A percentile compares a stretch with the other conserved stretches of the same genome.
phyloP scores from a whole-genome alignment of 345 rosid genomes.

The Physaria fendleri region DNA sequence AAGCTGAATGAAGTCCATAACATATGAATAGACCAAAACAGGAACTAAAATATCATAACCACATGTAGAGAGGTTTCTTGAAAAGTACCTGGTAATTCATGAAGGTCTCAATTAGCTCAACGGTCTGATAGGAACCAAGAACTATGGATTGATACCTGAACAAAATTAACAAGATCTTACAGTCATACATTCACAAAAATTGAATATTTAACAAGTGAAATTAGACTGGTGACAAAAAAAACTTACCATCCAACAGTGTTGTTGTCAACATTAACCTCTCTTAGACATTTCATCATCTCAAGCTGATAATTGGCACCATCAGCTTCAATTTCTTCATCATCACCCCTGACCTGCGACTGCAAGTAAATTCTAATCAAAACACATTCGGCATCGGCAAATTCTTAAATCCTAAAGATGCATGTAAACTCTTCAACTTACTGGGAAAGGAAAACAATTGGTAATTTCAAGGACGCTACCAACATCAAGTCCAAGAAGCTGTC shows the following conservation, averaged over 20 bases:
- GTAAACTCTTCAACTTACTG: constrained; percentile 37
- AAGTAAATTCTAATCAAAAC: background rate
- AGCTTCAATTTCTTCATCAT: constrained; percentile 95
- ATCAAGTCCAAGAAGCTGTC: constrained; percentile 97
- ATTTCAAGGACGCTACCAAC: constrained; percentile 98
- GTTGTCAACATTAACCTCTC: constrained; percentile 98
- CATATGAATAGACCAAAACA: background rate
- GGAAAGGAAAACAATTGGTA: constrained; percentile 98
- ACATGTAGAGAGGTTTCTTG: background rate
- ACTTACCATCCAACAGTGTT: constrained; percentile 95
- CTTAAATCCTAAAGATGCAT: background rate
- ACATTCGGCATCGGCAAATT: background rate
- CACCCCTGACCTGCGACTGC: constrained; percentile 55
- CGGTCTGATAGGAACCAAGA: constrained; percentile 86
- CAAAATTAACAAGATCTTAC: background rate
- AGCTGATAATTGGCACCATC: constrained; percentile 99
- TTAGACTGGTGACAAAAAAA: background rate
- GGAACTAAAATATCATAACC: background rate
- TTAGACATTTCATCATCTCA: constrained; percentile 97
- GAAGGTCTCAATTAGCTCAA: constrained; percentile 93
- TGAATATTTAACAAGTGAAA: background rate
- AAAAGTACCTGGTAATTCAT: constrained; percentile 93
- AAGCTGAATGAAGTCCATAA: too few relatives aligned
- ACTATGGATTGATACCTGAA: constrained; percentile 95
- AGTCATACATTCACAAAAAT: background rate